Conservation (phyloP, 441 rosid species). For the Theobroma grandiflorum region DNA sequence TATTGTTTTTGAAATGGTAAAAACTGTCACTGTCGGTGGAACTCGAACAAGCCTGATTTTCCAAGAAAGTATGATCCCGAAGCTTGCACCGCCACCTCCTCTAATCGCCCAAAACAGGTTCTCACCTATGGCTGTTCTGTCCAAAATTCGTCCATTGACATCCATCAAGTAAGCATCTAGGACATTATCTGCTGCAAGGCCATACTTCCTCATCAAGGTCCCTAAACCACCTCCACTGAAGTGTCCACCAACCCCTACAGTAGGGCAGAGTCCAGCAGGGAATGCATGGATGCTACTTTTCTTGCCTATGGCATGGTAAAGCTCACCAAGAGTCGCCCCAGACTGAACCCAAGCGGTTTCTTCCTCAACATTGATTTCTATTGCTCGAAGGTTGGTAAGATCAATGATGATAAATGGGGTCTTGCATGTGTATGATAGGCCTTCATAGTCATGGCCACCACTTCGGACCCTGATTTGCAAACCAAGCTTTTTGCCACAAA, state of each 20-base stretch:
- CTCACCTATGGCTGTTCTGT: conserved; percentile 67
- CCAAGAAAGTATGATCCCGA: conserved; percentile 70
- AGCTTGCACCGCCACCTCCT: conserved; percentile 86
- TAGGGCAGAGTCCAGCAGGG: conserved; percentile 71
- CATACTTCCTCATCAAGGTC: conserved; percentile 64
- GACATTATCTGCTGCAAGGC: conserved; percentile 73
- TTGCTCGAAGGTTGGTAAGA: conserved; percentile 34
- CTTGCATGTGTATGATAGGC: conserved; percentile 50
- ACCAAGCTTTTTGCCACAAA: conserved; percentile 46
- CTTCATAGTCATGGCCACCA: conserved; percentile 85
- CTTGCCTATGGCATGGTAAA: conserved; percentile 61
- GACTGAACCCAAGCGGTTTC: conserved; percentile 76
- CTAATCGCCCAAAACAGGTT: conserved; percentile 75
- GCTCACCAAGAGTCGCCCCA: conserved; percentile 71
- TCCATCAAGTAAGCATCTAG: conserved; percentile 63
- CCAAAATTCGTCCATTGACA: conserved; percentile 49
- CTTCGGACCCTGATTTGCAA: conserved; percentile 63
- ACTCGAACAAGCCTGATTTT: conserved; percentile 67
- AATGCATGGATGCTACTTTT: conserved; percentile 56
- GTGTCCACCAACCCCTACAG: conserved; percentile 75
- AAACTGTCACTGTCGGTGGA: conserved; percentile 60
- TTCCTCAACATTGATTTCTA: conserved; percentile 37
- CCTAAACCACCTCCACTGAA: conserved; percentile 78
- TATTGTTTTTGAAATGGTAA: conserved; percentile 45
- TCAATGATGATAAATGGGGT: conserved; percentile 56